A percentile compares a stretch with the other conserved stretches of the same genome.
Conservation (phyloP, 2,329 filamentous ascomycete species). For the Trichoderma lentiforme region DNA sequence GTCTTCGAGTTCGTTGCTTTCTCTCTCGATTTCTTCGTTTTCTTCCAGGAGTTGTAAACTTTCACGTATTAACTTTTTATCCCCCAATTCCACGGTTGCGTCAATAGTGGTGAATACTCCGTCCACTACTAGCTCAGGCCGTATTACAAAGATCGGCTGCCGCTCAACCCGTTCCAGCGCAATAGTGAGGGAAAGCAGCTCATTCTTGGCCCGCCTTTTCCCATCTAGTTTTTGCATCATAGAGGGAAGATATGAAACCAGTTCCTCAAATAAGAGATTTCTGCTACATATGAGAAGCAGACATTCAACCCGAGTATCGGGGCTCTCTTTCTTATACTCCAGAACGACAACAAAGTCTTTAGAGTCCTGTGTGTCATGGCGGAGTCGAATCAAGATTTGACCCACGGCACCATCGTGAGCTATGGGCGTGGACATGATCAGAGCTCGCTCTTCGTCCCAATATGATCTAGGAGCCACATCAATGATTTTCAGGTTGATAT, state of each 20-base stretch:
- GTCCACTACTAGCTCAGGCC: background rate
- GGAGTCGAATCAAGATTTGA: conserved; percentile 1
- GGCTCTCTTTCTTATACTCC: background rate
- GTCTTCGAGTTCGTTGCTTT: background rate
- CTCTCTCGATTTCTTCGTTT: background rate
- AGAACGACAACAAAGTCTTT: conserved; percentile 16
- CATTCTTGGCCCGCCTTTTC: conserved; percentile 12
- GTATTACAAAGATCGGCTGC: conserved; percentile 6
- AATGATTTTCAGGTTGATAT: background rate
- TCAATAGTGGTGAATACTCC: background rate
- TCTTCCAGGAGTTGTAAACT: background rate
- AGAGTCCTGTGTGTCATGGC: background rate
- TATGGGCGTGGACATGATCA: background rate
- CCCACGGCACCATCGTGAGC: background rate
- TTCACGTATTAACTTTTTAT: background rate
- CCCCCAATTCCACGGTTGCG: background rate
- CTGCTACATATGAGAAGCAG: background rate
- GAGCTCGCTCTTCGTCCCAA: conserved; percentile 11
- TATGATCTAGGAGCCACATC: conserved; percentile 5
- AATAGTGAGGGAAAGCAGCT: background rate
- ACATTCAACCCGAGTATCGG: background rate
- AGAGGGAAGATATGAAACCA: background rate
- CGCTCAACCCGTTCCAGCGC: background rate
- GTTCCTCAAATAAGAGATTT: background rate
- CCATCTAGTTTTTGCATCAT: background rate